Conservation (phyloP, 106 monocot genomes). For the Dioscorea zingiberensis region DNA sequence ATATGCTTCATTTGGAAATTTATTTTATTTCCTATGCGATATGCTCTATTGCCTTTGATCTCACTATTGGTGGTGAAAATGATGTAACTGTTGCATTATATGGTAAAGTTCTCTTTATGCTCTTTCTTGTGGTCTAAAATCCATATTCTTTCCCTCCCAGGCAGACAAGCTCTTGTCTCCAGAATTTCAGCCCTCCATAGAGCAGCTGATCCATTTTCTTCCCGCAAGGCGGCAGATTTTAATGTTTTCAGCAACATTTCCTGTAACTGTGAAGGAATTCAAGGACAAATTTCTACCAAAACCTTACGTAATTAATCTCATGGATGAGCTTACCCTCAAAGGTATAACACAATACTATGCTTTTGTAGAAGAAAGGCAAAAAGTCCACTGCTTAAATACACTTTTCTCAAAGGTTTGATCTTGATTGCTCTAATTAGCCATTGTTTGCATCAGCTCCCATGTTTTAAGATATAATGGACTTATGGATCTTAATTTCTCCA, state of each 20-base stretch:
- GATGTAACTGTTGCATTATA: too few relatives aligned
- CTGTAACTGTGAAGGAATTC: conserved; percentile 88
- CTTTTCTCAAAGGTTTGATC: conserved; percentile 88
- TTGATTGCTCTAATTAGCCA: neutral
- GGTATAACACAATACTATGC: conserved; percentile 96
- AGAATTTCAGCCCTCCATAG: conserved; percentile 85
- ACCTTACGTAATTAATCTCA: conserved; percentile 85
- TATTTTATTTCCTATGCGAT: too few relatives aligned
- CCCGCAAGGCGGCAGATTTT: conserved; percentile 71
- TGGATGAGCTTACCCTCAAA: conserved; percentile 93
- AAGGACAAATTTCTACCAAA: conserved; percentile 79
- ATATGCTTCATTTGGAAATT: too few relatives aligned
- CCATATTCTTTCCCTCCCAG: conserved; percentile 23
- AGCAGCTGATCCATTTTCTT: conserved; percentile 70
- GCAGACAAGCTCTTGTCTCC: conserved; percentile 94
- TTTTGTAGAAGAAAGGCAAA: conserved; percentile 94
- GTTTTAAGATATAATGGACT: neutral
- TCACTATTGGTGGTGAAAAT: too few relatives aligned
- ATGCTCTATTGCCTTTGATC: too few relatives aligned
- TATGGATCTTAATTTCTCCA: conserved; percentile 11
- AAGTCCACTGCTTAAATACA: conserved; percentile 92
- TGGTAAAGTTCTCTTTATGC: neutral
- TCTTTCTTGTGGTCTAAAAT: neutral
- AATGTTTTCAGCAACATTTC: conserved; percentile 90
- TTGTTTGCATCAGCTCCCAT: neutral